Percentiles rank a stretch among this genome's conserved stretches.
These are phyloP conservation scores for Neopestalotiopsis clavispora DNA, from an alignment of 2,329 filamentous ascomycete species.

Conservation along the genomic window DNA sequence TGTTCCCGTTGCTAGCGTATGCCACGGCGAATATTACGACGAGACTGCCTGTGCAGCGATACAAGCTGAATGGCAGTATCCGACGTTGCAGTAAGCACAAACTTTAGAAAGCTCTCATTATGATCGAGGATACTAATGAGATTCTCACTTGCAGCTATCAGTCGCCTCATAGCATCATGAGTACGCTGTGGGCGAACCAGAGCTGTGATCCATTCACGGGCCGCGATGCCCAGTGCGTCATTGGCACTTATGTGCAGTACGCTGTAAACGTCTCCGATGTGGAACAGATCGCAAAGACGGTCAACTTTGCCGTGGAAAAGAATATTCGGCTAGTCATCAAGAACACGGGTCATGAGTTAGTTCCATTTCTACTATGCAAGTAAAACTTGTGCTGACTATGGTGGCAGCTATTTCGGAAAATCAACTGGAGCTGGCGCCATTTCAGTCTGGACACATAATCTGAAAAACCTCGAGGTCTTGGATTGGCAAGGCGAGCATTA, in stretches of 20 bases:
- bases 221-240: conserved; percentile 42
- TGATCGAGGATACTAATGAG: neutral
- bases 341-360: conserved; percentile 49
- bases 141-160: conserved; percentile 25
- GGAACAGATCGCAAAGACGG: conserved; percentile 24
- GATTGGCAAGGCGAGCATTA: conserved; percentile 27
- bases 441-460: conserved; percentile 35
- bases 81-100: conserved; percentile 20
- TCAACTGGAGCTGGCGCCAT: conserved; percentile 35
- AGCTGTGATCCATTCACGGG: conserved; percentile 36
- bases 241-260: conserved; percentile 40
- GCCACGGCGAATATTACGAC: conserved; percentile 37
- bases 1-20: conserved; percentile 47
- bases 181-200: conserved; percentile 48
- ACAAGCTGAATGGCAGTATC: conserved; percentile 21
- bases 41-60: conserved; percentile 20
- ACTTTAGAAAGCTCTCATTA: neutral
- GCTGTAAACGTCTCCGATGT: conserved; percentile 31
- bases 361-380: conserved; percentile 18
- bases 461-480: conserved; percentile 30
- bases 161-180: conserved; percentile 19
- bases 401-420: conserved; percentile 42
- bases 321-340: conserved; percentile 26
- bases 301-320: conserved; percentile 26
- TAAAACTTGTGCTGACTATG: conserved; percentile 25